Evolutionary conservation across 768 basidiomycete species (phyloP), one percentile per base, ranked within the genome.

Genomic region (Leucogyrophana mollusca): DNA sequence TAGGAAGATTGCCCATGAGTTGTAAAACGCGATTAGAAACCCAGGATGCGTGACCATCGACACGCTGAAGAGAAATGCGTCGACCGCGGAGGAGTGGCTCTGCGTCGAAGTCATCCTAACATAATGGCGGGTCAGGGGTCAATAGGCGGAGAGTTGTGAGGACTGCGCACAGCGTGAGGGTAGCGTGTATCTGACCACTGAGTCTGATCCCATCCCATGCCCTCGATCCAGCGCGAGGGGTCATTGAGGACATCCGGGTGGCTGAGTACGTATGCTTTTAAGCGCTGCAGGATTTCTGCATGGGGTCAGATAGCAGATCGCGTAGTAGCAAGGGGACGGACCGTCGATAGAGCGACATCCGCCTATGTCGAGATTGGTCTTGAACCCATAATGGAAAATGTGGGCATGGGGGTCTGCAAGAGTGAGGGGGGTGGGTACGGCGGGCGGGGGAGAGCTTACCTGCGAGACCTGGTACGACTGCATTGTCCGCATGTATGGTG

Each of bases 191-290:
- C 73, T 6, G 73, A 52, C 88, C 88, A 91, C 47, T 77, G 74
- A 1, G 87, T 95, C 65, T 98, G 93, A 58, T 98, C 90, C 94
- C 94, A 98, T 4, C 94, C 94, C 71, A 87, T 79, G 9, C 92
- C 94, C 54, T 83, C 72, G 34, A 96, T 79, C 90, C 91, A 96
- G 4, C 58, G 68, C 3, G 73, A 67, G 3, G 66, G 70, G 56
- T 88, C 76, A 3, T 73, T 59, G 1, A 68, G 60, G 5, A 85
- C 60, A 32, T 82, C 80, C 0, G 86, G 80, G 43, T 82, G 78
- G 1, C 72, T 62, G 4, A 69, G 56, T 45, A 92, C 76, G 51
- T 85, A 84, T 1, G 63, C 52, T 46, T 81, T 82, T 25, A 93
- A 67, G 1, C 75, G 71, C 3, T 76, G 70, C 11, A 90, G 62